Conservation (phyloP, 1,284 basidiomycete species). For the Apiotrichum domesticum region DNA sequence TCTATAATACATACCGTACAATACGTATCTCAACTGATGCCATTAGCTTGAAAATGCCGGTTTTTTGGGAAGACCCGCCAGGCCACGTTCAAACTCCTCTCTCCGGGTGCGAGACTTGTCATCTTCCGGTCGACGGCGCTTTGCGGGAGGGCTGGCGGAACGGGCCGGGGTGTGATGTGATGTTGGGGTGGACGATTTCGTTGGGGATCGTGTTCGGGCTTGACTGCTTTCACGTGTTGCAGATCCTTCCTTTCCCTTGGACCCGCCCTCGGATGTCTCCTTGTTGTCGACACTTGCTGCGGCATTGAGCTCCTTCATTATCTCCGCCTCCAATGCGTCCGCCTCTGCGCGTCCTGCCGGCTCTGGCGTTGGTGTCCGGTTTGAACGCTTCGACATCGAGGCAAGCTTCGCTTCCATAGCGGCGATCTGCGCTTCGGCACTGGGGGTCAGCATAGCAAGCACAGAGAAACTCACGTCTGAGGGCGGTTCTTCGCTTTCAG, state of each 20-base stretch:
- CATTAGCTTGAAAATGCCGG: constrained; percentile 20
- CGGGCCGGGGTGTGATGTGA: no score
- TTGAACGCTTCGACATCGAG: constrained; percentile 56
- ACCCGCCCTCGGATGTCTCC: background rate
- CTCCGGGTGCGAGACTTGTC: background rate
- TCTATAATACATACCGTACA: background rate
- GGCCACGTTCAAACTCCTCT: constrained; percentile 23
- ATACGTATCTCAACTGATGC: no score
- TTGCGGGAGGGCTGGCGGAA: background rate
- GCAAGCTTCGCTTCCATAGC: constrained; percentile 90
- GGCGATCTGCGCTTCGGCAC: constrained; percentile 83
- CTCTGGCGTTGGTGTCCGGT: constrained; percentile 13
- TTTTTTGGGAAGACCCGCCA: constrained; percentile 35
- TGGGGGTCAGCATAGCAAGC: constrained; percentile 35
- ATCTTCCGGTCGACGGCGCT: background rate
- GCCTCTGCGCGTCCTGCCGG: constrained; percentile 10
- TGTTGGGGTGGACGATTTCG: background rate
- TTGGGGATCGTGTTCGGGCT: background rate
- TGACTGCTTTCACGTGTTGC: background rate
- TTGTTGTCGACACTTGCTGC: constrained; percentile 10
- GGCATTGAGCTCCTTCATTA: constrained; percentile 15
- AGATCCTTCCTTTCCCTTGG: background rate
- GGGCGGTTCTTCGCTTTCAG: constrained; percentile 64
- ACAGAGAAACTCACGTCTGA: constrained; percentile 53
- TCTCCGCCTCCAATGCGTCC: constrained; percentile 15